phyloP scores from a whole-genome alignment of 306 rosid genomes.

The Medicago ruthenica region DNA sequence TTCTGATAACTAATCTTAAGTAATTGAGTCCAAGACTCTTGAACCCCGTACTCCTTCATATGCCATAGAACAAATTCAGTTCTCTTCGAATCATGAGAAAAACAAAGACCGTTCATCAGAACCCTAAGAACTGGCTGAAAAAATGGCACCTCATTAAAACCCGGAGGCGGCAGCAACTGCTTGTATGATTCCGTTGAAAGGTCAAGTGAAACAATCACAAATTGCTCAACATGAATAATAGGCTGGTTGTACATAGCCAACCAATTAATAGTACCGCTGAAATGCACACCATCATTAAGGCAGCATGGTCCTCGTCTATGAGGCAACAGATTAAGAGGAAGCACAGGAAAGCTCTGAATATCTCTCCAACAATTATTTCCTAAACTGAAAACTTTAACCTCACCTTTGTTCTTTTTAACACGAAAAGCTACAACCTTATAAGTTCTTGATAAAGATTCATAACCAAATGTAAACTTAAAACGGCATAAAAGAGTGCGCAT shows the following conservation, averaged over 20 bases:
- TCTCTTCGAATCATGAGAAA: not conserved
- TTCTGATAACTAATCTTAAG: not conserved
- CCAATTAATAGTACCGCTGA: not conserved
- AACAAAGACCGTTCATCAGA: not conserved
- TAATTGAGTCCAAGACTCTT: slow-evolving; percentile 10
- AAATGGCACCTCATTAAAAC: not conserved
- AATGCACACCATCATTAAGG: not conserved
- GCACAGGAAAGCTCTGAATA: not conserved
- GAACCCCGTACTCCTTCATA: slow-evolving; percentile 1
- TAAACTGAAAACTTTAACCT: not conserved
- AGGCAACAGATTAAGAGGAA: not conserved
- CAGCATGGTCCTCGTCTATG: too few relatives aligned
- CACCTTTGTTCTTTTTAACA: not conserved
- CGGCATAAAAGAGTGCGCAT: too few relatives aligned
- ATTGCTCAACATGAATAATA: not conserved
- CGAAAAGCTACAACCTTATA: not conserved
- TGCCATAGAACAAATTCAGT: slow-evolving; percentile 1
- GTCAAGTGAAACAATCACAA: not conserved
- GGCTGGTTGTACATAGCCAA: not conserved
- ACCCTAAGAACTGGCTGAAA: not conserved
- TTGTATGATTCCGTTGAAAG: not conserved
- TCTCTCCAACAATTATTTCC: not conserved
- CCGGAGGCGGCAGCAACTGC: not conserved
- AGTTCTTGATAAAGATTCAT: not conserved
- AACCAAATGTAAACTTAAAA: not conserved